These are phyloP conservation scores for Trichoderma citrinoviride DNA, from an alignment of 2,329 filamentous ascomycete species.

Conservation along the genomic window DNA sequence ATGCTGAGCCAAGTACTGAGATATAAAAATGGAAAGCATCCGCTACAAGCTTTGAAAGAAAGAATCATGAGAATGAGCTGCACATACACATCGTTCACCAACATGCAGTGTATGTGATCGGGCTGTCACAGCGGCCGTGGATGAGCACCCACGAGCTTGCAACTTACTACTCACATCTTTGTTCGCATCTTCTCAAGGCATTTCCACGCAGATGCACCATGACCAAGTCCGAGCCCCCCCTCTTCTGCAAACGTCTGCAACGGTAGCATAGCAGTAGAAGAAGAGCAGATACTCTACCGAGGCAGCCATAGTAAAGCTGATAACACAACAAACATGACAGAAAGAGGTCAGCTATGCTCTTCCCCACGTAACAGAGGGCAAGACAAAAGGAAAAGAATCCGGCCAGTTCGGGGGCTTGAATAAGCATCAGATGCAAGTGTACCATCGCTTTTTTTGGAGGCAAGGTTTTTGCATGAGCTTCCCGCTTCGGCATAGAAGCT, in stretches of 20 bases:
- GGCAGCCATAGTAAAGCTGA: background rate
- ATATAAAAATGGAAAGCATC: too few species aligned
- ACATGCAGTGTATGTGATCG: background rate
- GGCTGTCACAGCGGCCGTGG: background rate
- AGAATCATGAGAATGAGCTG: too few species aligned
- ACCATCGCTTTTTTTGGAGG: background rate
- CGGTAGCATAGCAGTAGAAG: background rate
- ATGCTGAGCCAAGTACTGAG: too few species aligned
- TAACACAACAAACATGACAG: background rate
- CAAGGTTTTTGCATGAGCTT: background rate
- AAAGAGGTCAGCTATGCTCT: background rate
- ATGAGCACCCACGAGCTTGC: background rate
- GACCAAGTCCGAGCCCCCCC: too few species aligned
- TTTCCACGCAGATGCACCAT: background rate
- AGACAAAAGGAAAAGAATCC: background rate
- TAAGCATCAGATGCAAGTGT: background rate
- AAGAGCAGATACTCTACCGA: background rate
- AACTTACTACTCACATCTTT: too few species aligned
- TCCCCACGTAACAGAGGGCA: background rate
- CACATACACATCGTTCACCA: background rate
- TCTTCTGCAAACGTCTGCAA: background rate
- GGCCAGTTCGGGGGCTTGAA: conserved; percentile 9
- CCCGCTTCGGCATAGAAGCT: conserved; percentile 19
- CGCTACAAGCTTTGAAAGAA: too few species aligned
- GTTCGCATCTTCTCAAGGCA: background rate